Evolutionary conservation across 495 filamentous ascomycete genomes (phyloP), one percentile per base, ranked within the genome.

Genomic region (Penicillium paradoxum): DNA sequence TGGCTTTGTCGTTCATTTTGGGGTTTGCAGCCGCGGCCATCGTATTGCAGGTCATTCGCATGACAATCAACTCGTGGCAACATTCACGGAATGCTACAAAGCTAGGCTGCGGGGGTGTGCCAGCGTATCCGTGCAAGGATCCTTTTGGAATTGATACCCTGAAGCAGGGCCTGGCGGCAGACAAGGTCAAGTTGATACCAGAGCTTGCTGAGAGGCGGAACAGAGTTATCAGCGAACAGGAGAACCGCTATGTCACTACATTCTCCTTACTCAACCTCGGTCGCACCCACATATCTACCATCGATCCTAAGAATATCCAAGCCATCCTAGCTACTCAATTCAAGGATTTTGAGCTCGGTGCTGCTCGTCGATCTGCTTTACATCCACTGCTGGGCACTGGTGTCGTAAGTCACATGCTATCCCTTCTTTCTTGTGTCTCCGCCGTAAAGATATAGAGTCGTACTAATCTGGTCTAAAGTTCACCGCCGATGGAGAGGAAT

Each of bases 281-380:
- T 39, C 57, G 58, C 24, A 54, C 69, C 18, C 42, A 51, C 17
- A 37, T 72, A 45, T 68, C 67, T 36, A 83, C 81, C 9, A 64
- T 72, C 44, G 80, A 83, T 18, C 79, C 79, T 7, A 73, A 73
- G 50, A 83, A 83, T 56, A 58, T 81, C 15, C 73, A 79, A 58
- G 76, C 80, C 22, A 53, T 82, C 9, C 67, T 83, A 29, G 76
- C 80, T 5, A 78, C 73, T 6, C 72, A 83, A 51, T 83, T 82
- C 58, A 66, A 77, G 47, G 75, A 79, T 50, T 79, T 79, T 49
- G 67, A 68, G 43, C 65, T 78, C 25, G 73, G 73, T 9, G 33
- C 53, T n/a, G 37, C 51, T 34, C 67, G 76, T 22, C 66, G 57
- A 36, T 41, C 59, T 34, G 62, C 59, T 17, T 54, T 77, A 49